Conservation (phyloP, 345 rosid species). For the Sonneratia caseolaris region DNA sequence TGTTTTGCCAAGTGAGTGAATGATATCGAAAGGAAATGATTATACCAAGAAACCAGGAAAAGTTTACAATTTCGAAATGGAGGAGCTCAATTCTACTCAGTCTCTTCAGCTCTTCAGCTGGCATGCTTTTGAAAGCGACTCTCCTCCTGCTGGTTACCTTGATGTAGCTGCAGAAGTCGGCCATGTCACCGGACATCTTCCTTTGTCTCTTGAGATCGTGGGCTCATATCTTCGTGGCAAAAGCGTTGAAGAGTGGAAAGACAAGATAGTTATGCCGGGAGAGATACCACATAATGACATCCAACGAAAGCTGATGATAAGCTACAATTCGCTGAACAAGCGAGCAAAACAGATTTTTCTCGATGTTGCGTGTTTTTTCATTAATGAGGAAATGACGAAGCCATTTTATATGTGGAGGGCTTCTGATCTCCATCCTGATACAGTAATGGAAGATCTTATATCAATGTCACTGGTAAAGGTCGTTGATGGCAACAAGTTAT, state of each 20-base stretch:
- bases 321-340: not conserved
- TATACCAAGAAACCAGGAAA: not conserved
- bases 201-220: constrained; percentile 8
- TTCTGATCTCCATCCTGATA: constrained; percentile 1
- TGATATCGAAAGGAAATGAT: too few relatives aligned
- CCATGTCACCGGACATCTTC: constrained; percentile 4
- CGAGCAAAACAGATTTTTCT: constrained; percentile 11
- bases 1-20: not conserved
- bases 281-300: constrained; percentile 9
- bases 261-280: not conserved
- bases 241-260: constrained; percentile 8
- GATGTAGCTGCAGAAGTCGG: not conserved
- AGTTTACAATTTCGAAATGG: not conserved
- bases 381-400: not conserved
- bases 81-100: not conserved
- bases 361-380: constrained; percentile 7
- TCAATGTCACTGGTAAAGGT: constrained; percentile 4
- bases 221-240: constrained; percentile 5
- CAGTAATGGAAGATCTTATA: not conserved
- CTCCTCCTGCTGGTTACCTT: constrained; percentile 1
- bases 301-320: constrained; percentile 6
- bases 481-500: constrained; percentile 4
- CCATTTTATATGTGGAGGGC: constrained; percentile 14
- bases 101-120: constrained; percentile 6
- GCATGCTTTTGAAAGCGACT: constrained; percentile 3